Conservation (phyloP, 1,139 yeast genomes). For the Geotrichum europaeum region DNA sequence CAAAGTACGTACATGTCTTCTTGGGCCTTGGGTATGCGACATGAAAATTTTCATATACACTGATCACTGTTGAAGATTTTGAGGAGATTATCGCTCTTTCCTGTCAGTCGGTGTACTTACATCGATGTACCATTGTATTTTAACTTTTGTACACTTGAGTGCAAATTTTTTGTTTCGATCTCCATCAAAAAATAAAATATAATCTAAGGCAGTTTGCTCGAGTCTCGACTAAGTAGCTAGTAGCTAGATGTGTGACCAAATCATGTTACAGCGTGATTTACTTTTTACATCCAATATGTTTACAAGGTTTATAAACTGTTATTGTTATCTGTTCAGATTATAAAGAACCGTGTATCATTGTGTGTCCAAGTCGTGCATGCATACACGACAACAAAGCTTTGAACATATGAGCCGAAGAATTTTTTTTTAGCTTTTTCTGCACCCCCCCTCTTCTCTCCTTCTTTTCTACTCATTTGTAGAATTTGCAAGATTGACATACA, state of each 20-base stretch:
- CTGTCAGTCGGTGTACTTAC: neutral
- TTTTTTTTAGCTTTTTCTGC: no score
- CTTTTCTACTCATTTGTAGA: neutral
- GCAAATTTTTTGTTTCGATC: neutral
- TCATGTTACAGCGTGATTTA: no score
- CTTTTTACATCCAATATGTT: no score
- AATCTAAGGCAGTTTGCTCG: no score
- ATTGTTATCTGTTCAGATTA: no score
- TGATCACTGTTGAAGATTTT: neutral
- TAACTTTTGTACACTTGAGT: neutral
- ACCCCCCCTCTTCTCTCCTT: neutral
- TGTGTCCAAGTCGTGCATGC: neutral
- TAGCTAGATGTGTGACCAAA: no score
- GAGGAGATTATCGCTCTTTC: neutral
- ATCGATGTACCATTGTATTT: neutral
- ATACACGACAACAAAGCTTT: neutral
- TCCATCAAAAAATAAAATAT: neutral
- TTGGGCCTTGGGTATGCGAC: neutral
- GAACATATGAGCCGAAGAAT: neutral
- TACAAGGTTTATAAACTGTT: no score
- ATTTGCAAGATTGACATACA: neutral
- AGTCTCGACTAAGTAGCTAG: no score
- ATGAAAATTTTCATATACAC: neutral
- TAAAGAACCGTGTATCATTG: no score
- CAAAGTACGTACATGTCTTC: neutral